These are phyloP conservation scores for Niveomyces coronatus DNA, from an alignment of 2,329 filamentous ascomycete species.

Conservation along the genomic window DNA sequence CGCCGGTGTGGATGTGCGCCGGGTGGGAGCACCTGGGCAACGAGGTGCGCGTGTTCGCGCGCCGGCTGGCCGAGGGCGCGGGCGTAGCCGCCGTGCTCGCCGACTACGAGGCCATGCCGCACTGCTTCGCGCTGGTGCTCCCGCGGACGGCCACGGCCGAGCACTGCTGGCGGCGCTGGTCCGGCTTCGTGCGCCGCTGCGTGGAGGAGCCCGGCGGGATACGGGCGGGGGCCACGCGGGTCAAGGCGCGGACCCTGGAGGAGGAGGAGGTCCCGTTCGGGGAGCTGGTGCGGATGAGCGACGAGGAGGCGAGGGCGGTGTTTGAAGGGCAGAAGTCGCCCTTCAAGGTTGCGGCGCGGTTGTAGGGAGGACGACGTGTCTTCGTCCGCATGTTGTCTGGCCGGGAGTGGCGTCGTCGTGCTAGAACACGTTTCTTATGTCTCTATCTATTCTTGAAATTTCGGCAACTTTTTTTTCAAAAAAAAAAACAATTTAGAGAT, in stretches of 20 bases:
- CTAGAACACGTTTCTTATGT: no score
- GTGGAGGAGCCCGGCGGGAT: conserved; percentile 25
- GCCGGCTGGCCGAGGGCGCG: conserved; percentile 38
- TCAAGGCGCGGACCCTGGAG: conserved; percentile 41
- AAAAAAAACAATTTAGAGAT: no score
- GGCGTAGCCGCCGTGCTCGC: conserved; percentile 55
- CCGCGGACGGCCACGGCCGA: conserved; percentile 31
- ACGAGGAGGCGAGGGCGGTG: conserved; percentile 11
- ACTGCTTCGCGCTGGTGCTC: conserved; percentile 56
- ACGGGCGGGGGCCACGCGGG: conserved; percentile 29
- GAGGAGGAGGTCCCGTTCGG: conserved; percentile 36
- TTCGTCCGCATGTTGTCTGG: no score
- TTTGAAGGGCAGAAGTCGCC: conserved; percentile 12
- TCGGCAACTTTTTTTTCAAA: not conserved
- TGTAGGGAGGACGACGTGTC: no score
- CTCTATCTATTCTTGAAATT: not conserved
- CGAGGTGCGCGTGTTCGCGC: conserved; percentile 52
- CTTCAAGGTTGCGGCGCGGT: conserved; percentile 10
- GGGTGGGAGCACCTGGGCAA: conserved; percentile 65
- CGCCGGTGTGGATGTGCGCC: conserved; percentile 57
- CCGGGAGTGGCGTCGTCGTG: no score
- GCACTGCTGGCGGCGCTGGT: conserved; percentile 46
- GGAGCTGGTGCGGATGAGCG: conserved; percentile 25
- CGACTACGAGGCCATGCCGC: conserved; percentile 73
- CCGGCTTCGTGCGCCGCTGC: conserved; percentile 41